phyloP scores from a whole-genome alignment of 306 rosid genomes.

The Luffa aegyptiaca region DNA sequence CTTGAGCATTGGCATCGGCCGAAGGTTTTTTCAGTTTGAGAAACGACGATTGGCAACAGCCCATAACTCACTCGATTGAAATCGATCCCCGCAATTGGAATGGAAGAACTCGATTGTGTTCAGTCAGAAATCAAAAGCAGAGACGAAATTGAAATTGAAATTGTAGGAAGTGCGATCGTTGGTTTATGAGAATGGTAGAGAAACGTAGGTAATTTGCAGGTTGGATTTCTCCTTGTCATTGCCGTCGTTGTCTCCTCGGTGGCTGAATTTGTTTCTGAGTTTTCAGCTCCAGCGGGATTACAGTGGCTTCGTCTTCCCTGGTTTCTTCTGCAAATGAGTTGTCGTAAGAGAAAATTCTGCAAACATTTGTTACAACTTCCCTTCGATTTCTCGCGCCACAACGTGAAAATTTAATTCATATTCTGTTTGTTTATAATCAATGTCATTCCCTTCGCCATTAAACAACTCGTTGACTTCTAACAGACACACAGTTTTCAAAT shows the following conservation, averaged over 20 bases:
- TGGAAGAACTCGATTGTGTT: neutral
- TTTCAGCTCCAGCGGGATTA: neutral
- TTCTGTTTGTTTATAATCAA: neutral
- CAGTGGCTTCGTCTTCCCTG: neutral
- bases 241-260: neutral
- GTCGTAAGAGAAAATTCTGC: neutral
- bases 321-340: neutral
- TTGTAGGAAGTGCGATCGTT: neutral
- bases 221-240: neutral
- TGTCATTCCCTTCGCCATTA: neutral
- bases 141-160: no score
- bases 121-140: neutral
- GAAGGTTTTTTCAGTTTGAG: neutral
- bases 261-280: neutral
- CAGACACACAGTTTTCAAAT: neutral
- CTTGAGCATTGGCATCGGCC: neutral
- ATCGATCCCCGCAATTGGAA: neutral
- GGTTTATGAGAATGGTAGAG: neutral
- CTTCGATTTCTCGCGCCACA: neutral
- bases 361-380: neutral
- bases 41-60: constrained; percentile 10
- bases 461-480: neutral
- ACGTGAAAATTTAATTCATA: neutral
- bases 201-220: neutral
- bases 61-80: constrained; percentile 8